Conservation (phyloP, 1,139 yeast genomes). For the Zygoascus sp. region DNA sequence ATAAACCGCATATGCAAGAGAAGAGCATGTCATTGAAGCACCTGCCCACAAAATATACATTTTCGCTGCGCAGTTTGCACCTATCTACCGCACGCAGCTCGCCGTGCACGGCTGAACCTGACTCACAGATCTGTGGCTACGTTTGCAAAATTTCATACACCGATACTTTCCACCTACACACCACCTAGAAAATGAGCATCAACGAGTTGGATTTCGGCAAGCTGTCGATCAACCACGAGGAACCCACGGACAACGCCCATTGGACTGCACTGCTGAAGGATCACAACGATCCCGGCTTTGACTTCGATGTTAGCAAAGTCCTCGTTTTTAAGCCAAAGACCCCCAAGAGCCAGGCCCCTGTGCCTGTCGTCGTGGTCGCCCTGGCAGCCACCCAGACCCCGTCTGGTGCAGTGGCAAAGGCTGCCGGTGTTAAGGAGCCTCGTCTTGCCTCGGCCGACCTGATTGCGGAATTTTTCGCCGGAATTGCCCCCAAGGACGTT, state of each 20-base stretch:
- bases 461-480: conserved; percentile 59
- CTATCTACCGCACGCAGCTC: too few species aligned
- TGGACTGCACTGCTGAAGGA: conserved; percentile 27
- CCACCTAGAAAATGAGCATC: conserved; percentile 12
- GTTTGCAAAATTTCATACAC: conserved; percentile 7
- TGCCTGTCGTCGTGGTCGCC: conserved; percentile 79
- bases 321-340: conserved; percentile 90
- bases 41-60: too few species aligned
- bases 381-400: conserved; percentile 67
- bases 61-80: too few species aligned
- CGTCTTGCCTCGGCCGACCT: conserved; percentile 82
- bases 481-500: conserved; percentile 49
- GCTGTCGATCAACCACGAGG: conserved; percentile 27
- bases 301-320: conserved; percentile 49
- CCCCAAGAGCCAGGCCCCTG: conserved; percentile 74
- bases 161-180: conserved; percentile 2
- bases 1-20: not conserved
- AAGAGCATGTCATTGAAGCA: not conserved
- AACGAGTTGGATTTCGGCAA: conserved; percentile 21
- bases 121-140: too few species aligned
- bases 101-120: too few species aligned
- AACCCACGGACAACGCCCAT: conserved; percentile 27
- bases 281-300: conserved; percentile 16
- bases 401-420: conserved; percentile 55
- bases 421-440: conserved; percentile 76